A percentile compares a stretch with the other conserved stretches of the same genome.
Evolutionary conservation across 257 asterid species (phyloP).

Genomic region (Gardenia jasminoides): DNA sequence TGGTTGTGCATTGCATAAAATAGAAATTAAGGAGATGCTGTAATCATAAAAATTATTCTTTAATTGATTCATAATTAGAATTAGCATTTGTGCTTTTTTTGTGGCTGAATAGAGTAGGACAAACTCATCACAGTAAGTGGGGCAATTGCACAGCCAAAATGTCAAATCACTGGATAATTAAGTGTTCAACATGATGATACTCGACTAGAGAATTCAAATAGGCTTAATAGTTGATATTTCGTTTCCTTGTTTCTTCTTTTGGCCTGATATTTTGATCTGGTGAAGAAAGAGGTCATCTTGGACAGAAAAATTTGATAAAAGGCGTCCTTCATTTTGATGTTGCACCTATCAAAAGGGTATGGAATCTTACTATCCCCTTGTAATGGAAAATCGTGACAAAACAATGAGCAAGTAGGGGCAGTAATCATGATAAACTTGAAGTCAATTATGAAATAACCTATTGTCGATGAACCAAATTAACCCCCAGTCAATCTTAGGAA

Average conservation of each 20-base stretch:
- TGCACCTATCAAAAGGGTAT: neutral
- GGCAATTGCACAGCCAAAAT: neutral
- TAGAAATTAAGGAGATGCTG: neutral
- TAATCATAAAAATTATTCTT: neutral
- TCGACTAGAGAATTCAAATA: neutral
- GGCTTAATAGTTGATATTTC: neutral
- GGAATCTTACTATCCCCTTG: neutral
- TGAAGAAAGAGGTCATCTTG: neutral
- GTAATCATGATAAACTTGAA: neutral
- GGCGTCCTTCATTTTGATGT: neutral
- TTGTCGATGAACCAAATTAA: neutral
- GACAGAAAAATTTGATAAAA: neutral
- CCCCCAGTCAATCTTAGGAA: no score
- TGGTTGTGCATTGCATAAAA: neutral
- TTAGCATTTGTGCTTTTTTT: neutral
- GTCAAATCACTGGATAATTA: neutral
- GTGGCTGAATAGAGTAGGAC: no score
- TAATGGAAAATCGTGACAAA: neutral
- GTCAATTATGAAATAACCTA: neutral
- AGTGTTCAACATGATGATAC: neutral
- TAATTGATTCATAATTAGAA: neutral
- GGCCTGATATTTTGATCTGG: no score
- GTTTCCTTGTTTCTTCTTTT: no score
- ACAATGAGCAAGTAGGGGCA: no score
- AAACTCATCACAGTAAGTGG: neutral